These are phyloP conservation scores for Rhizophagus prolifer DNA, from an alignment of 192 early-diverging fungal species.

Conservation along the genomic window DNA sequence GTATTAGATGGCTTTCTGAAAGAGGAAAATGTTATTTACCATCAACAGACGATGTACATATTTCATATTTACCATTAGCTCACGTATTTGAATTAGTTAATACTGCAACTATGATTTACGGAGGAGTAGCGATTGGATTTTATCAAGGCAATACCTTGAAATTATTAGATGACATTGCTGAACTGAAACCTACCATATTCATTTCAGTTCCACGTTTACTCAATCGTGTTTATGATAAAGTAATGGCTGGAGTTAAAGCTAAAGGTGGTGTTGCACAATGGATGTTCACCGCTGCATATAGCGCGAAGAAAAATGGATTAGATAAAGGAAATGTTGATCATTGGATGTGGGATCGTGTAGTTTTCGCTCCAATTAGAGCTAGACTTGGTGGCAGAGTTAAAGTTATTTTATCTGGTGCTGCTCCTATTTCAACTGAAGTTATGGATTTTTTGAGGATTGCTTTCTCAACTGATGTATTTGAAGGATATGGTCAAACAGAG, in stretches of 20 bases:
- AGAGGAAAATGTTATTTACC: not conserved
- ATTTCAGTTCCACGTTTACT: constrained; percentile 84
- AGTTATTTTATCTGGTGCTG: constrained; percentile 65
- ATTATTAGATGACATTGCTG: constrained; percentile 80
- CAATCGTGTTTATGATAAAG: constrained; percentile 80
- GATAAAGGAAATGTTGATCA: constrained; percentile 50
- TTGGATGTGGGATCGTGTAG: constrained; percentile 70
- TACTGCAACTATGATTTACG: not conserved
- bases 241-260: constrained; percentile 59
- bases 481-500: constrained; percentile 61
- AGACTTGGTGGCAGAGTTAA: constrained; percentile 74
- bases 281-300: constrained; percentile 61
- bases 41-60: not conserved
- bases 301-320: constrained; percentile 54
- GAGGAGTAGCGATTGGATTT: constrained; percentile 34
- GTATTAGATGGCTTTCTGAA: not conserved
- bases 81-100: constrained; percentile 81
- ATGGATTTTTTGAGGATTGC: constrained; percentile 68
- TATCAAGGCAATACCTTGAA: constrained; percentile 60
- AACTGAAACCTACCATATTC: constrained; percentile 81
- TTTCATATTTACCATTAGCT: constrained; percentile 82
- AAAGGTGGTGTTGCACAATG: constrained; percentile 53
- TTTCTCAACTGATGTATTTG: constrained; percentile 62
- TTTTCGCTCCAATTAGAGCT: constrained; percentile 82
- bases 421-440: constrained; percentile 67